A percentile compares a stretch with the other conserved stretches of the same genome.
These are phyloP conservation scores for Trichosporon ovoides DNA, from an alignment of 1,284 basidiomycete species.

Conservation along the genomic window DNA sequence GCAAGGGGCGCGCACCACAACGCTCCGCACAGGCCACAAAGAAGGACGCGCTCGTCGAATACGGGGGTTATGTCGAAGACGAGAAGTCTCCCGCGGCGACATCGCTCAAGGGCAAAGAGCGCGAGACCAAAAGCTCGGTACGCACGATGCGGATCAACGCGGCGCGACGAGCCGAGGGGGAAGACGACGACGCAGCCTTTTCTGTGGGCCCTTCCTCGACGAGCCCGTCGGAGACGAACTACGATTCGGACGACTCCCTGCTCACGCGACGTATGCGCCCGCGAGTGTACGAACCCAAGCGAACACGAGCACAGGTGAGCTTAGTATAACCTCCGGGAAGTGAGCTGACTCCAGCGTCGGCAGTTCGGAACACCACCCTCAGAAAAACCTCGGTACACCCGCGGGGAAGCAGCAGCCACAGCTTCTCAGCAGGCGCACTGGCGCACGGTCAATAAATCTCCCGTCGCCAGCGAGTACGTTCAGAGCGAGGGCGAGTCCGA, in stretches of 20 bases:
- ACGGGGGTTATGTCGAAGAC: conserved; percentile 8
- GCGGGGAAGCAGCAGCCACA: neutral
- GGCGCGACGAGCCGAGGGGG: neutral
- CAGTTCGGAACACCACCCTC: neutral
- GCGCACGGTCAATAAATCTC: neutral
- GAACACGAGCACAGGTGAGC: conserved; percentile 3
- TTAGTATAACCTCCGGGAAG: too few relatives aligned
- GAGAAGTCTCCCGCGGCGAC: neutral
- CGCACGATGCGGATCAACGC: too few relatives aligned
- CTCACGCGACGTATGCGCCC: neutral
- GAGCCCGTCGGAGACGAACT: neutral
- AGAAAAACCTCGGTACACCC: neutral
- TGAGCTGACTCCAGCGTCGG: neutral
- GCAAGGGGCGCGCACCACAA: neutral
- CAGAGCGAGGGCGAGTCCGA: conserved; percentile 20
- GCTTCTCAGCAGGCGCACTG: neutral
- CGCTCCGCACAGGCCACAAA: neutral
- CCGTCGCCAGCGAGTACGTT: neutral
- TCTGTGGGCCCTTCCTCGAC: neutral
- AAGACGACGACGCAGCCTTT: neutral
- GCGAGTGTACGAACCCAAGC: neutral
- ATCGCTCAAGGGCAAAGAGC: too few relatives aligned
- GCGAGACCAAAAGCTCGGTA: too few relatives aligned
- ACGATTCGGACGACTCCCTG: neutral
- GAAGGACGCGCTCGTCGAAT: neutral